These are phyloP conservation scores for Diplodia intermedia DNA, from an alignment of 2,329 filamentous ascomycete genomes.

Conservation along the genomic window DNA sequence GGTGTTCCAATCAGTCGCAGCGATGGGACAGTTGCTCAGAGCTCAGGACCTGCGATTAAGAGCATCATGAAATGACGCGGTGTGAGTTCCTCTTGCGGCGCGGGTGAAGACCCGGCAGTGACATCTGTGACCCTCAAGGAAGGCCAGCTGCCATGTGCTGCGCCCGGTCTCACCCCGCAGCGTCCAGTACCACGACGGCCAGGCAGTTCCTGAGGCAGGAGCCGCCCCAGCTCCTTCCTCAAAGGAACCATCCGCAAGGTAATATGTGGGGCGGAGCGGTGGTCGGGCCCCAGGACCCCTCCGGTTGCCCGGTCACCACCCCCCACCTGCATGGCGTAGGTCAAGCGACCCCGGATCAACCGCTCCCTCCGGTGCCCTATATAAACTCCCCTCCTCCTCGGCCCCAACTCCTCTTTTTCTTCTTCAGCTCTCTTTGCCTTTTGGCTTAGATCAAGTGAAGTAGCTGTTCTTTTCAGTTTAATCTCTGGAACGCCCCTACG, in stretches of 20 bases:
- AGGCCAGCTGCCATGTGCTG: background rate
- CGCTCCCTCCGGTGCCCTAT: background rate
- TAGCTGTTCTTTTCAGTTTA: conserved; percentile 6
- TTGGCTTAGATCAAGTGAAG: conserved; percentile 24
- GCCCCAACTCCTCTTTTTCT: background rate
- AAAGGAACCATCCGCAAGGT: no score
- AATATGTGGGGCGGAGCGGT: no score
- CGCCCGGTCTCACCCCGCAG: background rate
- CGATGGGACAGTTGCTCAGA: no score
- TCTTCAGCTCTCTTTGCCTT: conserved; percentile 24
- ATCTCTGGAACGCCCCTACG: background rate
- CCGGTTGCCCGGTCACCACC: background rate
- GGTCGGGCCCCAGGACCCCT: no score
- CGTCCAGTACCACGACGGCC: background rate
- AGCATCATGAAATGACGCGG: background rate
- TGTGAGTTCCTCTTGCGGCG: background rate
- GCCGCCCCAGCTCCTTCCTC: no score
- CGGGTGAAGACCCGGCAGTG: background rate
- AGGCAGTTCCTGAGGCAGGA: background rate
- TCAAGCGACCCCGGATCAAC: background rate
- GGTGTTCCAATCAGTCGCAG: no score
- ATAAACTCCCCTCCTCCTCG: background rate
- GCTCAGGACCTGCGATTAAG: no score
- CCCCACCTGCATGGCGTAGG: background rate
- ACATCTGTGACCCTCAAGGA: background rate